Percentiles rank a stretch among this genome's conserved stretches.
Evolutionary conservation across 2,329 filamentous ascomycete species (phyloP).

Genomic region (Alternaria sp.): DNA sequence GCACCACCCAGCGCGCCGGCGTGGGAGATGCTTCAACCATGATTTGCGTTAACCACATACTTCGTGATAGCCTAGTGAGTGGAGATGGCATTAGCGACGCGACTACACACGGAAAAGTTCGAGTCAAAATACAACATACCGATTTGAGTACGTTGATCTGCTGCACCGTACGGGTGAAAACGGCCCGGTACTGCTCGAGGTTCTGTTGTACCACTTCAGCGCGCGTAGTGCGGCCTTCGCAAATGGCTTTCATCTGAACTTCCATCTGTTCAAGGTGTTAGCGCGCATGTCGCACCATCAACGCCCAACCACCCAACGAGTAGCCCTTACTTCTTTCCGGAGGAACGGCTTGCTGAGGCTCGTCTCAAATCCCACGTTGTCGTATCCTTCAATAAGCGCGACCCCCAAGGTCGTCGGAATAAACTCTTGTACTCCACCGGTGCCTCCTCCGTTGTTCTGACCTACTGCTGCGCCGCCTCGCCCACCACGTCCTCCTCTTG

Average conservation of each 20-base stretch:
- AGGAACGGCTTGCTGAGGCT: slow-evolving; percentile 95
- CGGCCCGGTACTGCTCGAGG: slow-evolving; percentile 83
- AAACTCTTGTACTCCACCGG: slow-evolving; percentile 76
- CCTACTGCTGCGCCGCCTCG: slow-evolving; percentile 55
- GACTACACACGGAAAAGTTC: slow-evolving; percentile 26
- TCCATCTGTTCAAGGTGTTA: slow-evolving; percentile 71
- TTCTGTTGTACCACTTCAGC: slow-evolving; percentile 81
- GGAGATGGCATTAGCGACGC: slow-evolving; percentile 24
- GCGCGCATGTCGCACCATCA: slow-evolving; percentile 12
- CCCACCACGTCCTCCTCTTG: slow-evolving; percentile 53
- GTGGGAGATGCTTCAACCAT: slow-evolving; percentile 45
- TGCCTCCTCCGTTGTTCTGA: slow-evolving; percentile 53
- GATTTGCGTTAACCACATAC: slow-evolving; percentile 52
- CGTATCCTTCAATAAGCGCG: slow-evolving; percentile 91
- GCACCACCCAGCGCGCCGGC: slow-evolving; percentile 19
- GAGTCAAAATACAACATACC: slow-evolving; percentile 48
- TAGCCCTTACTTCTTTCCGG: slow-evolving; percentile 73
- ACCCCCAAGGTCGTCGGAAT: slow-evolving; percentile 91
- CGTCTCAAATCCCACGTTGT: slow-evolving; percentile 90
- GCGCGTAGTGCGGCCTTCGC: slow-evolving; percentile 80
- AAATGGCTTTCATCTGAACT: slow-evolving; percentile 94
- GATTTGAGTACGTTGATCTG: slow-evolving; percentile 71
- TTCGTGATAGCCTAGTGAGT: slow-evolving; percentile 51
- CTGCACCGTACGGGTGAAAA: slow-evolving; percentile 83
- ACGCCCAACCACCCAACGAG: slow-evolving; percentile 13